Base-by-base conservation (phyloP, 257 asterid species). In the Solanum verrucosum region DNA sequence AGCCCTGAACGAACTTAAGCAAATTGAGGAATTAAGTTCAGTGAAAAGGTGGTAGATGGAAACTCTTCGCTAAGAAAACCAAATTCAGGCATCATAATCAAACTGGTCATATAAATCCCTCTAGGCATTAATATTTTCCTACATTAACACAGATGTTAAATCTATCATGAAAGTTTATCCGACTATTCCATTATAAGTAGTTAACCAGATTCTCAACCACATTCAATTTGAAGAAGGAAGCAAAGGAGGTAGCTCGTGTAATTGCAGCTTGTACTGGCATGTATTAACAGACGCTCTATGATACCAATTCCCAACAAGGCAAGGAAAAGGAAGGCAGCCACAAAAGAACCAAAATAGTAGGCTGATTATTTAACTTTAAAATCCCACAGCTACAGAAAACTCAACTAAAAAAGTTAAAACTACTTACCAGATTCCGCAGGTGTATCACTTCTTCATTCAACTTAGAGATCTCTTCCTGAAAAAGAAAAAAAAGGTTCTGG, bases 381-480 rank as follows among this genome's bases (percentile, higher is more conserved):
- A 79, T 27, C 9, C 40, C 67, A 44, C 40, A 44, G 84, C 38
- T 46, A 46, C 31, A 81, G 68, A 46, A 44, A 87, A 86, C 44
- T 25, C 20, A 27, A 40, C 42, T 27, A 88, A 14, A 59, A 72
- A 86, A 38, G 63, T 34, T 72, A 59, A 84, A 87, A 86, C 65
- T 59, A 25, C 90, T 88, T 78, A 96, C 99, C 96, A 88, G 65
- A 91, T 90, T 90, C 49, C 91, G 94, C 89, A 97, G 91, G 90
- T 87, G 95, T 40, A 7, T 83, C 84, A 96, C 96, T 92, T 96
- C 95, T 56, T 86, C 89, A 4, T 88, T 92, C 94, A 97, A 91
- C 93, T 93, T 95, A 73, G 94, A 93, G 89, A 97, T 38, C 90
- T 94, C 98, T 85, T 93, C 98, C 99, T 96, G 98, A 89, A 90